Evolutionary conservation across 768 basidiomycete species (phyloP).

Genomic region (Exsudoporus frostii): DNA sequence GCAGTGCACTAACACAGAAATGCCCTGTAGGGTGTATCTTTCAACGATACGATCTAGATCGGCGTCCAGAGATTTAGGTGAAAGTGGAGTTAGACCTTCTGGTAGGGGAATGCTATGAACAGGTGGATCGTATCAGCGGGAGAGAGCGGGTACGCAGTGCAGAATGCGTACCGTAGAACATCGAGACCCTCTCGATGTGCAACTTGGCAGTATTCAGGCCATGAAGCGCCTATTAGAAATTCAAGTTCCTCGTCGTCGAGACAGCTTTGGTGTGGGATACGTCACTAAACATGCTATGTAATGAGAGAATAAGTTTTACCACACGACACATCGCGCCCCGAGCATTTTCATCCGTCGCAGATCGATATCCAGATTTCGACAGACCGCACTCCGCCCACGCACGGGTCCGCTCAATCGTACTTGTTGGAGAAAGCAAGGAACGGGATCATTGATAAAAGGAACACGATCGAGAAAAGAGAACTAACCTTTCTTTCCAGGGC

Average conservation of each 20-base stretch:
- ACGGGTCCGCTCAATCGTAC: constrained; percentile 73
- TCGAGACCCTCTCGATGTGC: constrained; percentile 70
- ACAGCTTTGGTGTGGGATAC: constrained; percentile 47
- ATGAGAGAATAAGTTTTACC: constrained; percentile 40
- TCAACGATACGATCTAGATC: constrained; percentile 65
- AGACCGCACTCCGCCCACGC: constrained; percentile 77
- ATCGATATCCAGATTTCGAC: constrained; percentile 77
- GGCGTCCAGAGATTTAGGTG: constrained; percentile 55
- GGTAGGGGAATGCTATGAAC: constrained; percentile 74
- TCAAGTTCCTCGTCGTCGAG: constrained; percentile 81
- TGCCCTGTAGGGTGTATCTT: constrained; percentile 69
- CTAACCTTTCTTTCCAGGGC: constrained; percentile 91
- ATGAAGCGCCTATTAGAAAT: constrained; percentile 77
- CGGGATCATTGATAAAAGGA: background rate
- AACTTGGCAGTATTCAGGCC: constrained; percentile 66
- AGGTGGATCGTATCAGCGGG: background rate
- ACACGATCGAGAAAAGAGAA: background rate
- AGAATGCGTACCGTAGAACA: constrained; percentile 59
- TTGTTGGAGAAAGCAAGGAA: constrained; percentile 23
- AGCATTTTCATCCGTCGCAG: constrained; percentile 68
- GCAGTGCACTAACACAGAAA: constrained; percentile 81
- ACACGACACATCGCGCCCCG: constrained; percentile 79
- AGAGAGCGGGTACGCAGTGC: background rate
- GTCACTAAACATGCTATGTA: background rate
- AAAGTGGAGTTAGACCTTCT: constrained; percentile 80